These are phyloP conservation scores for Coemansia sp. DNA, from an alignment of 192 early-diverging fungal species.

Conservation along the genomic window DNA sequence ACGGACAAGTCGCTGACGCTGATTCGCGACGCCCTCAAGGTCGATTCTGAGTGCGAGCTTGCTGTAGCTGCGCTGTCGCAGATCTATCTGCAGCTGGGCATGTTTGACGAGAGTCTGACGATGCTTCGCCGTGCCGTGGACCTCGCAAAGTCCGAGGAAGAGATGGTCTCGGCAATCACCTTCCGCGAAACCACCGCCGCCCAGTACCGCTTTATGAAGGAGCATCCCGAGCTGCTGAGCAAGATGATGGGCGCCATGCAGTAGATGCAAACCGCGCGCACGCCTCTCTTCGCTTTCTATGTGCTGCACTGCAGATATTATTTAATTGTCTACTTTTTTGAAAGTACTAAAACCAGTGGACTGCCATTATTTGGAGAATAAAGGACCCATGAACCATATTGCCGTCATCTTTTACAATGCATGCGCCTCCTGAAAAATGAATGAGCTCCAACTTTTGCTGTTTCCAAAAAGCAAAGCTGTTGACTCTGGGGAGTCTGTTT, in stretches of 20 bases:
- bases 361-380: no score
- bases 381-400: no score
- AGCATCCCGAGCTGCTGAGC: constrained; percentile 57
- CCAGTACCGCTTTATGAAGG: constrained; percentile 59
- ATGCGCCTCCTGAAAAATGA: neutral
- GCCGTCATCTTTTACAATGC: no score
- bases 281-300: no score
- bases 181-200: constrained; percentile 66
- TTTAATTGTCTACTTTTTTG: no score
- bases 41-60: constrained; percentile 95
- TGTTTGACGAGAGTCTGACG: constrained; percentile 78
- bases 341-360: no score
- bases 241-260: constrained; percentile 56
- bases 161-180: constrained; percentile 80
- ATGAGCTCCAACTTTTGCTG: neutral
- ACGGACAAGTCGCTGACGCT: constrained; percentile 70
- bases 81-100: constrained; percentile 82
- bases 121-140: constrained; percentile 81
- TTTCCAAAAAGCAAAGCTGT: no score
- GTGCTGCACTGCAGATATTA: no score
- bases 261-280: neutral
- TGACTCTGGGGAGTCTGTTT: neutral
- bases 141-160: constrained; percentile 84
- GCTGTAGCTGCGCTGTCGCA: constrained; percentile 79
- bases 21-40: constrained; percentile 79